Conservation (phyloP, 768 basidiomycete genomes). For the Boletus vermiculosoides region DNA sequence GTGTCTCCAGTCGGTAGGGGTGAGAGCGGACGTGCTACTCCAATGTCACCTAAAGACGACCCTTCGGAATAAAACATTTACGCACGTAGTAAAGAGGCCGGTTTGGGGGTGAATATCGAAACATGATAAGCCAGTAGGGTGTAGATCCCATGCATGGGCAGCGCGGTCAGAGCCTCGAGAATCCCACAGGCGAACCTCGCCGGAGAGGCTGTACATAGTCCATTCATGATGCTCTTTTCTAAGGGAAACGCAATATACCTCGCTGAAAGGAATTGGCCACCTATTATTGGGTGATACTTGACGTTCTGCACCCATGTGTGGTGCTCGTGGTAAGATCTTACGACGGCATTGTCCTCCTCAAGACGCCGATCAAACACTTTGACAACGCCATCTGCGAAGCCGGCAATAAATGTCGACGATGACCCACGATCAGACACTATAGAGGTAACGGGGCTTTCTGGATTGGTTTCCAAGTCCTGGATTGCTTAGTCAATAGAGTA, state of each 20-base stretch:
- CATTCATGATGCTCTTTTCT: neutral
- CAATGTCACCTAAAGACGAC: slow-evolving; percentile 5
- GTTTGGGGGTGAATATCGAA: slow-evolving; percentile 86
- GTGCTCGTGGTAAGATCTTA: slow-evolving; percentile 67
- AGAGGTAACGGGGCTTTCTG: slow-evolving; percentile 86
- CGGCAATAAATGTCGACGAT: slow-evolving; percentile 79
- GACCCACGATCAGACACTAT: slow-evolving; percentile 76
- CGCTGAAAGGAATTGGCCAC: slow-evolving; percentile 77
- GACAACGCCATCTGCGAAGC: slow-evolving; percentile 90
- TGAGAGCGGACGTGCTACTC: slow-evolving; percentile 58
- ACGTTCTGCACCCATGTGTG: slow-evolving; percentile 95
- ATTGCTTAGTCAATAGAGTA: neutral
- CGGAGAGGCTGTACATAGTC: slow-evolving; percentile 64
- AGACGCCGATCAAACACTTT: slow-evolving; percentile 91
- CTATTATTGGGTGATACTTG: slow-evolving; percentile 73
- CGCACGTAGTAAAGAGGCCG: slow-evolving; percentile 83
- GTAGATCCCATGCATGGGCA: slow-evolving; percentile 59
- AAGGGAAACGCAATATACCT: slow-evolving; percentile 50
- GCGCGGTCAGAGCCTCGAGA: slow-evolving; percentile 63
- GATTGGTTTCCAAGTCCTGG: slow-evolving; percentile 87
- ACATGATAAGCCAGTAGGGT: slow-evolving; percentile 71
- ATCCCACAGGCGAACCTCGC: slow-evolving; percentile 92
- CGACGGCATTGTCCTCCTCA: slow-evolving; percentile 77
- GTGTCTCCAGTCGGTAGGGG: slow-evolving; percentile 58
- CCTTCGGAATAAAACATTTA: slow-evolving; percentile 9